A percentile compares a stretch with the other conserved stretches of the same genome.
phyloP scores from a whole-genome alignment of 2,329 filamentous ascomycete genomes.

The Aspergillus fumigatus region DNA sequence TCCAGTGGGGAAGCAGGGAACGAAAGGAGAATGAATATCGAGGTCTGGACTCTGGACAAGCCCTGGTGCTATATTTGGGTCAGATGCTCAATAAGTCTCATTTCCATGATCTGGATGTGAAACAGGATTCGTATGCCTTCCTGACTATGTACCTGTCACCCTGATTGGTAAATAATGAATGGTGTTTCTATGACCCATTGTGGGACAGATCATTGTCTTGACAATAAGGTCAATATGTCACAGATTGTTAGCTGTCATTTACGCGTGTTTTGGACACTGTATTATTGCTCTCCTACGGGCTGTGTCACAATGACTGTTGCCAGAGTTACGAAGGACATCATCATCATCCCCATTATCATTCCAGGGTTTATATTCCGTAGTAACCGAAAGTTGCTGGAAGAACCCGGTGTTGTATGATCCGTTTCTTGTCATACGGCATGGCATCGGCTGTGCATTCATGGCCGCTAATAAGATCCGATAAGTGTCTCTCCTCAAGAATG shows the following conservation, averaged over 20 bases:
- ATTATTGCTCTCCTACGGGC: too few relatives aligned
- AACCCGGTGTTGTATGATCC: background rate
- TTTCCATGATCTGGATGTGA: background rate
- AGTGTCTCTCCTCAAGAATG: background rate
- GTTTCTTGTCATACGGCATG: background rate
- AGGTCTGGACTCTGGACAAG: background rate
- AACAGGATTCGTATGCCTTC: background rate
- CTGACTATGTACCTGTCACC: too few relatives aligned
- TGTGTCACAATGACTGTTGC: background rate
- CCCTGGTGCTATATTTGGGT: background rate
- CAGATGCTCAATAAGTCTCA: background rate
- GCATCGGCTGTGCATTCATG: background rate
- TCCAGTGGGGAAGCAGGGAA: background rate
- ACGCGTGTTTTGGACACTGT: background rate
- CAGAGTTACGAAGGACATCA: background rate
- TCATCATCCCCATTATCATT: background rate
- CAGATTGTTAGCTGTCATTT: background rate
- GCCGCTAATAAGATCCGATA: background rate
- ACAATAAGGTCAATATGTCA: background rate
- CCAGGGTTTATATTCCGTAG: background rate
- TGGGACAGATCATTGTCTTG: background rate
- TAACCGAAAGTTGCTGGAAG: background rate
- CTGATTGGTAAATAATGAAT: background rate
- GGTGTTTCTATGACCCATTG: background rate
- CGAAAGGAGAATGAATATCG: background rate